Base-by-base conservation (phyloP, 768 basidiomycete species). In the Polyporus arcularius region DNA sequence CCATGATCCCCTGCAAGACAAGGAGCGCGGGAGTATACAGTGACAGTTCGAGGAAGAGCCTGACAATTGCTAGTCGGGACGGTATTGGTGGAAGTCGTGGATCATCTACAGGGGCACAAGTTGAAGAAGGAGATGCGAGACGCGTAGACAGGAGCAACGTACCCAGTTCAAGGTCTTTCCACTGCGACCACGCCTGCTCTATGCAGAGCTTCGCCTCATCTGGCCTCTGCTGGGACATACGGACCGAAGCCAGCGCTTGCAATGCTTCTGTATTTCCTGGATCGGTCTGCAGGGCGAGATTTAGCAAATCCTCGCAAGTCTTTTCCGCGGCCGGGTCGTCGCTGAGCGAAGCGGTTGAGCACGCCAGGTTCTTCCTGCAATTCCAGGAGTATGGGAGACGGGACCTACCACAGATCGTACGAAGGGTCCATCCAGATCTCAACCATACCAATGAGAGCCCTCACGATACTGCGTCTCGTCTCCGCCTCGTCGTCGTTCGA, bases 371-470 rank as follows among this genome's bases (percentile, higher is more conserved):
- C 14, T 18, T 11, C 15, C 4, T 15, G 1, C 21, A 15, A 11
- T 16, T 5, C 8, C 18, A n/a, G 18, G n/a, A 3, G 2, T 14
- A 14, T 11, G 8, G 41, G 30, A n/a, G 12, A 46, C 21, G 8
- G 41, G 35, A 70, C 85, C 53, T 67, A 89, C 94, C 94, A 96
- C 52, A 96, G 78, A 79, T 96, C 93, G 65, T 89, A 88, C 2
- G 82, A 81, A 32, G 90, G 90, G 68, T 95, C 91, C 94, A 97
- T 96, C 94, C 94, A 97, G 15, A 96, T 90, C 71, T 96, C 95
- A 28, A 96, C 89, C 82, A 95, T 94, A 8, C 89, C 90, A 32
- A 94, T 81, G 21, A 95, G 80, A 8, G 92, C 92, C 42, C 89
- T 80, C 11, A 94, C 87, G 57, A 89, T 86, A 68, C 85, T 91